Base-by-base conservation (phyloP, 257 asterid species). In the Ajuga chamaepitys region DNA sequence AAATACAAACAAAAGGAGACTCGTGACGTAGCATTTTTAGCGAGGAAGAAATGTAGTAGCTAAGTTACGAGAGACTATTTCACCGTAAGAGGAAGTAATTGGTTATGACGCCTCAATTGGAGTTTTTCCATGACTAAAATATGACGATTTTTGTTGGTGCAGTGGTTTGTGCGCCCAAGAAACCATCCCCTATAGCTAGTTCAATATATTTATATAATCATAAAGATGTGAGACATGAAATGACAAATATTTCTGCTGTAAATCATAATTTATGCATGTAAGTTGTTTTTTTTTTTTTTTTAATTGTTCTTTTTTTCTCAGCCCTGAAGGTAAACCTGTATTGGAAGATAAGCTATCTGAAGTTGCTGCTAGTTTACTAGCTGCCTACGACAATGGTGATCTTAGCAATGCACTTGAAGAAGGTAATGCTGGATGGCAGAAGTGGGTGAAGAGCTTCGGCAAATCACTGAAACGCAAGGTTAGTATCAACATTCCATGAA, bases 391-490 rank as follows among this genome's bases (percentile, higher is more conserved):
- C 71, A 78, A 82, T 42, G 96, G 99, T 18, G 99, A 84, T 41
- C 77, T 93, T 18, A 64, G 30, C 35, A 78, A 69, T 57, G 91
- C 99, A 13, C 84, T 93, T 62, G 96, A 83, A 74, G 95, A 83
- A 83, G 96, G 99, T 30, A 80, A 21, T 13, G 28, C 75, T 26
- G 97, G 97, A 48, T 93, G 96, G 96, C 80, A 84, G 77, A 81
- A 80, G 75, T 93, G 99, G 97, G 95, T 86, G 41, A 92, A 89
- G 82, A 72, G 82, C 78, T 92, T 89, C 56, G 98, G 97, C 56
- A 89, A 89, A 87, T 62, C 67, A n/a, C 79, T 81, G 71, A 86
- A 89, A 46, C 95, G 99, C 82, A 93, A 89, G 97, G 99, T 92
- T 63, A 38, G 87, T 54, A 60, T 22, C 32, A 16, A 7, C 12